Evolutionary conservation across 331 rosid genomes (phyloP).

Genomic region (Phaseolus coccineus): DNA sequence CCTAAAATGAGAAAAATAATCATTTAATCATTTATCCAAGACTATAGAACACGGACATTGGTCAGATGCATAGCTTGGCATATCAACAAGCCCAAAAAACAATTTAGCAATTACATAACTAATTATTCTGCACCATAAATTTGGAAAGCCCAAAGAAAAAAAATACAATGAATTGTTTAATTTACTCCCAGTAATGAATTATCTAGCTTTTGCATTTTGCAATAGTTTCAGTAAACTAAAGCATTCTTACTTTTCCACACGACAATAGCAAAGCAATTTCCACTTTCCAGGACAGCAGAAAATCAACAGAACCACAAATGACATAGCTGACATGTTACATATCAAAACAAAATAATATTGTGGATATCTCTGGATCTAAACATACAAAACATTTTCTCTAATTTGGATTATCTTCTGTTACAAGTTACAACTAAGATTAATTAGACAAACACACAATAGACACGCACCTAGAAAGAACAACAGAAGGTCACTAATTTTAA

Average conservation of each 20-base stretch:
- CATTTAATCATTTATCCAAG: slow-evolving; percentile 23
- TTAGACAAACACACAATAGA: slow-evolving; percentile 8
- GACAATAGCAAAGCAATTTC: slow-evolving; percentile 17
- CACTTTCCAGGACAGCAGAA: slow-evolving; percentile 12
- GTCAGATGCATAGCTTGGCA: slow-evolving; percentile 38
- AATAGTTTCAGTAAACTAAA: slow-evolving; percentile 36
- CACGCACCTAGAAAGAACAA: slow-evolving; percentile 24
- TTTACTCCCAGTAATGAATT: slow-evolving; percentile 14
- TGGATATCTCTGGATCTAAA: slow-evolving; percentile 24
- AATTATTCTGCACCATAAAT: slow-evolving; percentile 29
- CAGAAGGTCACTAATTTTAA: background rate
- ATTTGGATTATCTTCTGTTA: slow-evolving; percentile 21
- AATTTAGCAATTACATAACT: slow-evolving; percentile 29
- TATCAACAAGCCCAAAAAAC: slow-evolving; percentile 34
- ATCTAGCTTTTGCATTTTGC: slow-evolving; percentile 28
- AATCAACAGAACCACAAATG: slow-evolving; percentile 34
- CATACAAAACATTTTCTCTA: background rate
- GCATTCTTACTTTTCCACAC: slow-evolving; percentile 33
- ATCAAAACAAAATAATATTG: slow-evolving; percentile 34
- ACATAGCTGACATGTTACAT: slow-evolving; percentile 26
- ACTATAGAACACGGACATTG: slow-evolving; percentile 33
- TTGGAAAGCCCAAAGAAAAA: background rate
- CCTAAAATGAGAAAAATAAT: slow-evolving; percentile 58
- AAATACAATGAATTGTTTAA: slow-evolving; percentile 5
- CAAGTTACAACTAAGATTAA: slow-evolving; percentile 32